Evolutionary conservation across 257 asterid species (phyloP), one percentile per base, ranked within the genome.

Genomic region (Leptodermis oblonga): DNA sequence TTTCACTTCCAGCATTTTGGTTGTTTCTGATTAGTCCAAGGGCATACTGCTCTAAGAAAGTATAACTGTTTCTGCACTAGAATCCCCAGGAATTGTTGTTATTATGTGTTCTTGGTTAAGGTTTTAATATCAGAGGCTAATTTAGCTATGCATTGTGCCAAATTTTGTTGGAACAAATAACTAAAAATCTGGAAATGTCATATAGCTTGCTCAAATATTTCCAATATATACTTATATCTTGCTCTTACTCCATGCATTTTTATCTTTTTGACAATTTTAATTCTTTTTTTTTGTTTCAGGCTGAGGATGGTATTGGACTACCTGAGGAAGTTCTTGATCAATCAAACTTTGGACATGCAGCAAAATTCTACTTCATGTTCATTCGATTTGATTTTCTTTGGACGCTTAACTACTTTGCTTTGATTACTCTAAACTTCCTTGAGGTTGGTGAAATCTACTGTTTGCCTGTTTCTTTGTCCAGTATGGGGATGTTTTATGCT

Each of bases 221-320:
- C 28, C 22, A 48, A 9, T n/a, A 59, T 59, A 31, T 56, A 3
- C 25, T 54, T 26, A 11, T 7, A 22, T 30, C 28, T 10, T 25
- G 48, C 36, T 52, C 20, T 60, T 26, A 36, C 41, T 37, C 42
- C 5, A 41, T 23, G 30, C 43, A 28, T 68, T 59, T 33, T 45
- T 7, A 4, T 25, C 23, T 22, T 62, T 36, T 39, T 37, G 43
- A 65, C 71, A 49, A 43, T 65, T 9, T 62, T 31, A 61, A 46
- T 53, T 67, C 28, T 3, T 52, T 72, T 70, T 77, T 74, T 72
- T 80, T 74, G 48, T 69, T 5, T 42, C 88, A 94, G 99, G 99
- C 99, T 79, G 97, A 94, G 87, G 99, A 94, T 67, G 99, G 99
- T 52, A 70, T 85, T 70, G 99, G 99, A 70, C 82, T 94, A 54